These are phyloP conservation scores for Pouteria campechiana DNA, from an alignment of 179 eudicot species.

Conservation along the genomic window DNA sequence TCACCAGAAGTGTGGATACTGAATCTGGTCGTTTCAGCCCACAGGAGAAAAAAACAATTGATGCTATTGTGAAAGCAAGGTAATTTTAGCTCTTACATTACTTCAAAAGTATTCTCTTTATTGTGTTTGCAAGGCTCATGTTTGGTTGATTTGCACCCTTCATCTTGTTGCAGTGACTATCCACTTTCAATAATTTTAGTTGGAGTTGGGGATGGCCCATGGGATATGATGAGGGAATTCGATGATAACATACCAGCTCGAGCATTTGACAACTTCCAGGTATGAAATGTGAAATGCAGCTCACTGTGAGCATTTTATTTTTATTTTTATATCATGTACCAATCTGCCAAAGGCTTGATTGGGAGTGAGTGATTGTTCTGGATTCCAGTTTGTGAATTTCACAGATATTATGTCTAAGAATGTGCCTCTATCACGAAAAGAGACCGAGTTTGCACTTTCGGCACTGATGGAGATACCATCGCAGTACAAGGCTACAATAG, in stretches of 20 bases:
- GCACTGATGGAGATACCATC: conserved; percentile 96
- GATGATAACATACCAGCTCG: conserved; percentile 33
- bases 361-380: not conserved
- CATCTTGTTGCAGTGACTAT: conserved; percentile 13
- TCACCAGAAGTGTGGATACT: conserved; percentile 19
- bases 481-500: conserved; percentile 87
- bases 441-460: conserved; percentile 83
- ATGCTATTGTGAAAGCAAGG: conserved; percentile 38
- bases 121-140: too few relatives aligned
- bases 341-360: not conserved
- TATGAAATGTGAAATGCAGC: not conserved
- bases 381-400: conserved; percentile 74
- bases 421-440: conserved; percentile 42
- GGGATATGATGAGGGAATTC: conserved; percentile 32
- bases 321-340: not conserved
- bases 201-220: conserved; percentile 44
- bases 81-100: not conserved
- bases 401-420: conserved; percentile 77
- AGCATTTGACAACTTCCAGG: conserved; percentile 39
- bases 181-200: conserved; percentile 36
- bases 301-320: not conserved
- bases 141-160: too few relatives aligned
- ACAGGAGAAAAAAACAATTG: conserved; percentile 19
- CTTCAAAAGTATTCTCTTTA: too few relatives aligned
- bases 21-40: conserved; percentile 14